Evolutionary conservation across 2,329 filamentous ascomycete genomes (phyloP).

Genomic region (Trichoderma sp.): DNA sequence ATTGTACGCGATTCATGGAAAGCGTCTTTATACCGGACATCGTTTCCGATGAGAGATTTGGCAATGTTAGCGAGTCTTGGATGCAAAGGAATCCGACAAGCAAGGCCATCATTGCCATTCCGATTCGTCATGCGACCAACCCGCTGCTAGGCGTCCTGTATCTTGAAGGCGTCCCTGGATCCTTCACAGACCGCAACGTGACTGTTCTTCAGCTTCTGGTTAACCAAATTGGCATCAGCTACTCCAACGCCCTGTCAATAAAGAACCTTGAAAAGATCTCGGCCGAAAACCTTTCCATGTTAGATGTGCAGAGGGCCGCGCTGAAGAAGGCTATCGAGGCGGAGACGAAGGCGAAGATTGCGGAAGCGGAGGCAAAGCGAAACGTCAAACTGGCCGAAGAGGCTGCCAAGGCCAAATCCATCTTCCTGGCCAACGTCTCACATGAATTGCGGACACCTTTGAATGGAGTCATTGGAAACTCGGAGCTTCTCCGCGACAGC

Average conservation of each 20-base stretch:
- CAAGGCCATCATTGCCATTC: slow-evolving; percentile 76
- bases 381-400: slow-evolving; percentile 83
- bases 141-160: slow-evolving; percentile 73
- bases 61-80: slow-evolving; percentile 71
- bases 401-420: slow-evolving; percentile 78
- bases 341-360: slow-evolving; percentile 74
- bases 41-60: slow-evolving; percentile 73
- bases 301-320: slow-evolving; percentile 73
- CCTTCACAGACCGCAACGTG: slow-evolving; percentile 73
- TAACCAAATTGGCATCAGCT: slow-evolving; percentile 75
- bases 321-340: slow-evolving; percentile 71
- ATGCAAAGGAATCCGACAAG: slow-evolving; percentile 67
- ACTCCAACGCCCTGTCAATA: slow-evolving; percentile 67
- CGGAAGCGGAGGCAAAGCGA: slow-evolving; percentile 73
- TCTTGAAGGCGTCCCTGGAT: slow-evolving; percentile 71
- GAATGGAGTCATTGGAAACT: slow-evolving; percentile 87
- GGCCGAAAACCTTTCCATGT: slow-evolving; percentile 76
- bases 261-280: slow-evolving; percentile 76
- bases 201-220: slow-evolving; percentile 70
- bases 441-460: slow-evolving; percentile 82
- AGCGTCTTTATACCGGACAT: slow-evolving; percentile 73
- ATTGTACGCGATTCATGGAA: slow-evolving; percentile 75
- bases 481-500: slow-evolving; percentile 78
- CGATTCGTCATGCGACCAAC: slow-evolving; percentile 72
- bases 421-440: slow-evolving; percentile 78